Conservation (phyloP, 345 rosid genomes). For the Psidium guajava region DNA sequence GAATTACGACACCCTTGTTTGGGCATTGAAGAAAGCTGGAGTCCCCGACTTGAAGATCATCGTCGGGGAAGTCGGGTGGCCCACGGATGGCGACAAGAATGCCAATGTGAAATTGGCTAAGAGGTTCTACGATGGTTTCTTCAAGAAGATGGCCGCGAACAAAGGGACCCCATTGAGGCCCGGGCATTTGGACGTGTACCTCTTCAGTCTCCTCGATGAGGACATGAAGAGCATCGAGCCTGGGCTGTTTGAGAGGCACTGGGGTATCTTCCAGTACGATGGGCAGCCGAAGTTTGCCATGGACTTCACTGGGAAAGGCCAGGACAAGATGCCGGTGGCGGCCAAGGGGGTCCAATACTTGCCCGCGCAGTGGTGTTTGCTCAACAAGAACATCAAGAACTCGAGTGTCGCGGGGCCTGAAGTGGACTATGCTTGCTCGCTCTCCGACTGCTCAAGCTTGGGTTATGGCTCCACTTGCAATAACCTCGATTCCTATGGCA, state of each 20-base stretch:
- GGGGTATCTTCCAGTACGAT: constrained; percentile 80
- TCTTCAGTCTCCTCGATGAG: constrained; percentile 68
- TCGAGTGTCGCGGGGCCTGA: background rate
- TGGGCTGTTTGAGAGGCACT: constrained; percentile 73
- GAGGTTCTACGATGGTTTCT: constrained; percentile 60
- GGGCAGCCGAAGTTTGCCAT: constrained; percentile 60
- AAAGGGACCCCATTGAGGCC: constrained; percentile 62
- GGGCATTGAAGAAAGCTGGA: constrained; percentile 41
- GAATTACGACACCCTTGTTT: constrained; percentile 72
- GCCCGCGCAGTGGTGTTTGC: constrained; percentile 49
- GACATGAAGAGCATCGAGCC: constrained; percentile 65
- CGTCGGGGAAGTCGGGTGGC: constrained; percentile 97
- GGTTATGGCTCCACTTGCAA: constrained; percentile 29
- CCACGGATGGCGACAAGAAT: constrained; percentile 47
- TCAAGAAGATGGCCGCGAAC: constrained; percentile 34
- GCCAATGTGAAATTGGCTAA: constrained; percentile 31
- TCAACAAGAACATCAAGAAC: constrained; percentile 7
- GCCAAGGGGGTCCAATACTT: constrained; percentile 61
- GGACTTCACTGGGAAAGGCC: constrained; percentile 53
- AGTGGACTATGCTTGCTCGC: constrained; percentile 38
- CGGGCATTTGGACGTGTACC: constrained; percentile 39
- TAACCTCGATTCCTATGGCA: constrained; percentile 9
- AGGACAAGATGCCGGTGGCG: constrained; percentile 30
- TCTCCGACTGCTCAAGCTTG: constrained; percentile 49
- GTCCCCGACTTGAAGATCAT: constrained; percentile 33